These are phyloP conservation scores for Fusarium brevicatenulatum DNA, from an alignment of 2,329 filamentous ascomycete genomes.

Conservation along the genomic window DNA sequence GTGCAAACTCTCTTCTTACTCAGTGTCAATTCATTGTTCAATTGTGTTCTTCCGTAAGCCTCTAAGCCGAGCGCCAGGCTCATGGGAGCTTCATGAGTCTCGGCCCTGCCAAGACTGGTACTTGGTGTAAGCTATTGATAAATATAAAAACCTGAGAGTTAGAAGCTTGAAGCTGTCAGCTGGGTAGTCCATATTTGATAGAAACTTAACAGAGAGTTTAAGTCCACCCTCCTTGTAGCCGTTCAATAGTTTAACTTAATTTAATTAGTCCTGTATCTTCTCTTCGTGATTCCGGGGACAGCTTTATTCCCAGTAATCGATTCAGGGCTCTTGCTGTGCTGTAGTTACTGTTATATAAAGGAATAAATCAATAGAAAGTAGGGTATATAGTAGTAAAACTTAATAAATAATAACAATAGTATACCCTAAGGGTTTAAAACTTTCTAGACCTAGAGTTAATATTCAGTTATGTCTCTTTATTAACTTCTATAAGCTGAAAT, in stretches of 20 bases:
- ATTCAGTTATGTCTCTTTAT: background rate
- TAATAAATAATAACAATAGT: fast-evolving
- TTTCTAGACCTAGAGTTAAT: too few species aligned
- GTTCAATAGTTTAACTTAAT: background rate
- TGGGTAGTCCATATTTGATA: background rate
- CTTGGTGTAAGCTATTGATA: background rate
- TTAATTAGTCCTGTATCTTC: background rate
- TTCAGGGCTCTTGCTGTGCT: background rate
- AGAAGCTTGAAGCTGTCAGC: background rate
- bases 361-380: background rate
- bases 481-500: background rate
- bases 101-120: background rate
- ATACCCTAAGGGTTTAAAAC: background rate
- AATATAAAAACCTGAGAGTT: background rate
- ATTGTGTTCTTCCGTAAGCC: background rate
- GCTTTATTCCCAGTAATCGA: background rate
- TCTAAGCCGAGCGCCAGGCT: background rate
- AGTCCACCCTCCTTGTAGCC: background rate
- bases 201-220: slow-evolving; percentile 6
- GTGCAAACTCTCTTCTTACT: background rate
- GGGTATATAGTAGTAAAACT: too few species aligned
- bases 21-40: slow-evolving; percentile 4
- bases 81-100: background rate
- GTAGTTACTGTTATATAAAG: background rate
- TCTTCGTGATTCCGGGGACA: background rate